Base-by-base conservation (phyloP, 148 eudicot species). In the Chenopodium berlandieri region DNA sequence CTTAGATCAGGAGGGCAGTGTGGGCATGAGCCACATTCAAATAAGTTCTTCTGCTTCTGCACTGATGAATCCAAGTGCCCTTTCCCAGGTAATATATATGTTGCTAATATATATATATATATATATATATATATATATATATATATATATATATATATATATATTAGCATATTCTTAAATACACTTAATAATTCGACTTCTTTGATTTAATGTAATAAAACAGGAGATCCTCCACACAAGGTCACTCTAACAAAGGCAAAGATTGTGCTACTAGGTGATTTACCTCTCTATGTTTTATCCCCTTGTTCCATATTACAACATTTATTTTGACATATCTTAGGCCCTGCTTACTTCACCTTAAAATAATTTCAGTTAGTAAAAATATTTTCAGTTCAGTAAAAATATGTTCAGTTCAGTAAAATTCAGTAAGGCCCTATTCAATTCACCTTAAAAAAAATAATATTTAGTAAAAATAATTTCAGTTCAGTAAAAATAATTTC, bases 21-120 rank as follows among this genome's bases (percentile, higher is more conserved):
- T 73, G 97, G 95, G 20, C 86, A 79, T 48, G 75, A 87, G 46
- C 60, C 83, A 37, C 63, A 9, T 68, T 30, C 88, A 1, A 50
- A 31, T 6, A 81, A 75, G 47, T 90, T 93, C 83, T 56, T 82
- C 48, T 93, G 97, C 68, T 86, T 87, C 40, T 89, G 97, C 52
- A 4, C 44, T 25, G 87, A 89, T 73, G 19, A 73, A 72, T 68
- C 60, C 62, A 86, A 22, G n/a, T 83, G 85, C 75, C 73, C 80
- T 72, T 83, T 78, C 63, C 54, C 85, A 78, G 85, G 85, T 34
- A 34, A 34, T 34, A 34, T 34, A 4, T 34, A 34, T 34, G 37
- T 34, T 34, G 37, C 37, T 34, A 34, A 34, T 34, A 34, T 34
- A 34, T 34, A 34, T 34, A 34, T 82, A 16, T 54, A 12, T 12